These are phyloP conservation scores for Sistotremastrum suecicum DNA, from an alignment of 768 basidiomycete genomes.

Conservation along the genomic window DNA sequence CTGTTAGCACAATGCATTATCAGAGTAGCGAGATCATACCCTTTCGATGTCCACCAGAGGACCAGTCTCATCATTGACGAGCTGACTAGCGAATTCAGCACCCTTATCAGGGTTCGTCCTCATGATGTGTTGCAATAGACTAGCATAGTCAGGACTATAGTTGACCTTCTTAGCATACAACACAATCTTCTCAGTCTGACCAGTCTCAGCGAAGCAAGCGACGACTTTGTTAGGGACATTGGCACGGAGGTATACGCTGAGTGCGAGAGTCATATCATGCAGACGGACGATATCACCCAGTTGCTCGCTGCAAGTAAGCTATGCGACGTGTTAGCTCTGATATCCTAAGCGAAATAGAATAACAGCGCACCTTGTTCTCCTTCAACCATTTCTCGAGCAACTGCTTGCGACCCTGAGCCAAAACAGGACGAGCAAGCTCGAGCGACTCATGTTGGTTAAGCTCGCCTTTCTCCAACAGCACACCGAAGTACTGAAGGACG, in stretches of 20 bases:
- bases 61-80: constrained; percentile 87
- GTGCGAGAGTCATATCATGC: constrained; percentile 92
- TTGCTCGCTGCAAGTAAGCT: constrained; percentile 98
- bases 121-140: constrained; percentile 90
- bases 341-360: not conserved
- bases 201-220: constrained; percentile 97
- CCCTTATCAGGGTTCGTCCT: constrained; percentile 95
- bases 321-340: constrained; percentile 1
- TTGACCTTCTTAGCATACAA: constrained; percentile 96
- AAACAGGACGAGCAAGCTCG: constrained; percentile 89
- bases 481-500: constrained; percentile 97
- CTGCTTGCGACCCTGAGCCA: constrained; percentile 93
- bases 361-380: constrained; percentile 76
- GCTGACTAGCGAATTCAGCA: constrained; percentile 90
- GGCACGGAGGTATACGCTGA: constrained; percentile 94
- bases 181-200: constrained; percentile 96
- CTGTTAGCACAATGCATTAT: not conserved
- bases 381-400: constrained; percentile 98
- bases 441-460: constrained; percentile 92
- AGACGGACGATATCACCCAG: constrained; percentile 92
- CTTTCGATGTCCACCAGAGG: constrained; percentile 89
- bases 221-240: constrained; percentile 98
- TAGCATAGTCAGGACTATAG: constrained; percentile 84
- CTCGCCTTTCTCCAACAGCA: constrained; percentile 95
- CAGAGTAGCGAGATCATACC: constrained; percentile 25